A percentile compares a stretch with the other conserved stretches of the same genome.
phyloP scores from a whole-genome alignment of 2,329 filamentous ascomycete species.

The Cadophora luteo-olivacea region DNA sequence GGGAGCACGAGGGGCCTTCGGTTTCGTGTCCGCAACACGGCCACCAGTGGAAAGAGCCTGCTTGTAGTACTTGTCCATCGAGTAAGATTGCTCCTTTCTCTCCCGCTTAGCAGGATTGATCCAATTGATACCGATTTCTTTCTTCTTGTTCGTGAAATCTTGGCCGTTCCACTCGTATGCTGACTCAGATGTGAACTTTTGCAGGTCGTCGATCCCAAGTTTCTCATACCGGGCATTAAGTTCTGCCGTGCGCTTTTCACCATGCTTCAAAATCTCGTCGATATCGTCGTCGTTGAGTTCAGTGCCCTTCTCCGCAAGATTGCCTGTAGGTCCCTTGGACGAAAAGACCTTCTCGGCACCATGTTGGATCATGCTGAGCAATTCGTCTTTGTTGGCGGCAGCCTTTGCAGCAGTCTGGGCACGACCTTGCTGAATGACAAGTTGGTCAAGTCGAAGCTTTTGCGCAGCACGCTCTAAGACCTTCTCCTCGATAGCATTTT shows the following conservation, averaged over 20 bases:
- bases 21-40: conserved; percentile 82
- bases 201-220: conserved; percentile 92
- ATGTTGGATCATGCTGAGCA: conserved; percentile 98
- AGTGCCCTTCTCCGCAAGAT: conserved; percentile 62
- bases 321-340: conserved; percentile 69
- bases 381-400: conserved; percentile 93
- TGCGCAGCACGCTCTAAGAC: conserved; percentile 95
- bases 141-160: conserved; percentile 90
- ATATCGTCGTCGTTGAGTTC: conserved; percentile 88
- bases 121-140: conserved; percentile 92
- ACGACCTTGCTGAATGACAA: conserved; percentile 97
- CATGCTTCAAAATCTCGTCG: conserved; percentile 83
- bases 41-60: conserved; percentile 84
- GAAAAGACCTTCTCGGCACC: conserved; percentile 95
- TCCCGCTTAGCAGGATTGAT: conserved; percentile 99
- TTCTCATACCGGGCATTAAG: conserved; percentile 96
- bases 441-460: conserved; percentile 92
- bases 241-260: conserved; percentile 87
- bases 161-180: conserved; percentile 99
- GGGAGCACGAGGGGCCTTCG: conserved; percentile 92
- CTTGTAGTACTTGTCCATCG: conserved; percentile 98
- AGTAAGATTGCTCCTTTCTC: conserved; percentile 97
- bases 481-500: conserved; percentile 98
- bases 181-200: conserved; percentile 97
- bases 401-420: conserved; percentile 90